phyloP scores from a whole-genome alignment of 2,329 filamentous ascomycete species.

The Metarhizium album region DNA sequence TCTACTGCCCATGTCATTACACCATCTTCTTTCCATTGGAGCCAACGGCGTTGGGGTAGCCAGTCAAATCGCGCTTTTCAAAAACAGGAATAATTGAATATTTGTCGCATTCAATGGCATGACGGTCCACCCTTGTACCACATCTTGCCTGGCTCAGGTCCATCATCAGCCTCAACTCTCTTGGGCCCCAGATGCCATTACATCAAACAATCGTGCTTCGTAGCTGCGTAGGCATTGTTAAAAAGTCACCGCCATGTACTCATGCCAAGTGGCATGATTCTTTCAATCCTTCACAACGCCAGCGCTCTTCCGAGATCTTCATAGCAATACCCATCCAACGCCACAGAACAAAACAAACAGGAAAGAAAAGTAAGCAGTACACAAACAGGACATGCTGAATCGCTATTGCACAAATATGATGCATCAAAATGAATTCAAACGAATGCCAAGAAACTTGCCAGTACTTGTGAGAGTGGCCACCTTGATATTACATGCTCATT shows the following conservation, averaged over 20 bases:
- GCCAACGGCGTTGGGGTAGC: neutral
- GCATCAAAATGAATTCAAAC: conserved; percentile 6
- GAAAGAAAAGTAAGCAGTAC: conserved; percentile 4
- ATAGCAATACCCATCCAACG: conserved; percentile 15
- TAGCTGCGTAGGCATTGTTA: neutral
- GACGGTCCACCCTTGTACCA: neutral
- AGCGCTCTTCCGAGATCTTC: conserved; percentile 3
- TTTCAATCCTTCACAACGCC: conserved; percentile 8
- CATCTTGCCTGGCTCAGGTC: neutral
- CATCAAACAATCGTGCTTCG: conserved; percentile 1
- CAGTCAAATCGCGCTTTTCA: neutral
- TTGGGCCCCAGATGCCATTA: neutral
- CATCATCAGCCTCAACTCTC: neutral
- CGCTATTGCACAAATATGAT: conserved; percentile 9
- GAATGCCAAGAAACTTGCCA: neutral
- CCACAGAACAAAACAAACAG: conserved; percentile 9
- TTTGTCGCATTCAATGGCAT: neutral
- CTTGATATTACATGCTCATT: neutral
- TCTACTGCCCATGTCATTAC: neutral
- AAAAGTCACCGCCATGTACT: neutral
- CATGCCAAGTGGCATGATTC: neutral
- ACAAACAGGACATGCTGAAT: conserved; percentile 9
- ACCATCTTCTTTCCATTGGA: neutral
- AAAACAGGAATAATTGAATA: neutral
- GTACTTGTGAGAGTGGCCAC: neutral